Base-by-base conservation (phyloP, 2,329 filamentous ascomycete species). In the Arthrobotrys sphaeroides region DNA sequence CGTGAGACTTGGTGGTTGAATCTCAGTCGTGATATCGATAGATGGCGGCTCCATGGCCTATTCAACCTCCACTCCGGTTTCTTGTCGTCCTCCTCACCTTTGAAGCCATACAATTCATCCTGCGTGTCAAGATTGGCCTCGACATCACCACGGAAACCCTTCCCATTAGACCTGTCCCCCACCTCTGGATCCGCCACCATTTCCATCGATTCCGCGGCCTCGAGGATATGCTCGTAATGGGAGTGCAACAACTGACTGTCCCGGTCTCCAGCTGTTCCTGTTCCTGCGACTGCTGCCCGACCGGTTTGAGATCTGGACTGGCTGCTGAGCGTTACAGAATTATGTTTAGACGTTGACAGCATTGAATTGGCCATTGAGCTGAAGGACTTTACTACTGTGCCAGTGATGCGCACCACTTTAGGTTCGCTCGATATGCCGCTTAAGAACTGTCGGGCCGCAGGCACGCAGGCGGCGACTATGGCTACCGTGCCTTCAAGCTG, bases 381-480 rank as follows among this genome's bases (percentile, higher is more conserved):
- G 40, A 73, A 66, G 40, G 69, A 73, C 26, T 65, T 60, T 53
- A 73, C 61, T 53, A 73, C 69, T 53, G 60, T 66, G 26, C 42
- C 61, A 31, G 60, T 65, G 7, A 73, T 61, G 16, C 36, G 49
- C 7, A 53, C 28, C 2, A 73, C 49, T 36, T 61, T 60, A 3
- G 33, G 31, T 43, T 73, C 43, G 10, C 40, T 43, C 3, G 69
- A 73, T 3, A 73, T 10, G 33, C 69, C 43, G n/a, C 31, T 43
- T 12, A 73, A 73, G 16, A 73, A 55, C 31, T 73, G 69, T 12
- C 69, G 60, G 7, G 69, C 51, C 3, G 69, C 61, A 3, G 69
- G 69, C 10, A 73, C 33, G 31, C 69, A 73, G n/a, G 69, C 69
- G 2, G 69, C 69, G 42, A 73, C 22, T 7, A 73, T 20, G 6